Evolutionary conservation across 2,329 filamentous ascomycete species (phyloP).

Genomic region (Trichoderma cornu-damae): DNA sequence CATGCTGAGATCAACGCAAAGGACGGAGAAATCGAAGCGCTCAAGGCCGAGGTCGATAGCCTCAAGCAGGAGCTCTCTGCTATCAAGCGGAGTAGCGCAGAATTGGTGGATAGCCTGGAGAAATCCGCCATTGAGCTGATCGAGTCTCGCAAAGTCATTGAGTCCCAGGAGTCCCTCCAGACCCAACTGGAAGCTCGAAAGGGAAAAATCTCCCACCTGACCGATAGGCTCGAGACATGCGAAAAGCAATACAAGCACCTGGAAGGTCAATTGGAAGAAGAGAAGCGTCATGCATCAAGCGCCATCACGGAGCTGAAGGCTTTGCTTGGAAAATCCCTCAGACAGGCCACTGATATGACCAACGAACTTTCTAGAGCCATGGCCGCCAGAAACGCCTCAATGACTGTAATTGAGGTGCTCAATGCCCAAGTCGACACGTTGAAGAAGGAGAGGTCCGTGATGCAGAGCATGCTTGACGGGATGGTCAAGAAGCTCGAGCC

Average conservation of each 20-base stretch:
- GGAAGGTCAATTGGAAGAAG: constrained; percentile 34
- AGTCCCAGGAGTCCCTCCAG: constrained; percentile 43
- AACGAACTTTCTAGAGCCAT: constrained; percentile 37
- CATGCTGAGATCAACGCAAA: constrained; percentile 68
- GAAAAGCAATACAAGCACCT: constrained; percentile 43
- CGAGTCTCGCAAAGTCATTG: constrained; percentile 39
- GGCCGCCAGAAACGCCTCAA: constrained; percentile 38
- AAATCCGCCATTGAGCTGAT: constrained; percentile 59
- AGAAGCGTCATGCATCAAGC: constrained; percentile 30
- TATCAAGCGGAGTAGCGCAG: constrained; percentile 63
- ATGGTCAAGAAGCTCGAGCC: constrained; percentile 41
- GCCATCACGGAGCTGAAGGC: constrained; percentile 35
- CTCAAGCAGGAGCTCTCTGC: constrained; percentile 67
- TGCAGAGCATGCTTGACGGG: constrained; percentile 34
- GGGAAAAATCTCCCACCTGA: constrained; percentile 46
- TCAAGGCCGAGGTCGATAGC: constrained; percentile 63
- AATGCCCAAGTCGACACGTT: constrained; percentile 35
- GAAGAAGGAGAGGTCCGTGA: constrained; percentile 32
- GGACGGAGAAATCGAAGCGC: constrained; percentile 62
- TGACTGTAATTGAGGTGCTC: constrained; percentile 38
- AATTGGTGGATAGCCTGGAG: constrained; percentile 63
- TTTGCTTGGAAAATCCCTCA: constrained; percentile 33
- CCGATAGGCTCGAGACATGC: constrained; percentile 42
- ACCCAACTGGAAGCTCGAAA: constrained; percentile 46
- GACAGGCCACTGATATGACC: constrained; percentile 38